phyloP scores from a whole-genome alignment of 176 grass and related monocot genomes.

The Musa beccarii region DNA sequence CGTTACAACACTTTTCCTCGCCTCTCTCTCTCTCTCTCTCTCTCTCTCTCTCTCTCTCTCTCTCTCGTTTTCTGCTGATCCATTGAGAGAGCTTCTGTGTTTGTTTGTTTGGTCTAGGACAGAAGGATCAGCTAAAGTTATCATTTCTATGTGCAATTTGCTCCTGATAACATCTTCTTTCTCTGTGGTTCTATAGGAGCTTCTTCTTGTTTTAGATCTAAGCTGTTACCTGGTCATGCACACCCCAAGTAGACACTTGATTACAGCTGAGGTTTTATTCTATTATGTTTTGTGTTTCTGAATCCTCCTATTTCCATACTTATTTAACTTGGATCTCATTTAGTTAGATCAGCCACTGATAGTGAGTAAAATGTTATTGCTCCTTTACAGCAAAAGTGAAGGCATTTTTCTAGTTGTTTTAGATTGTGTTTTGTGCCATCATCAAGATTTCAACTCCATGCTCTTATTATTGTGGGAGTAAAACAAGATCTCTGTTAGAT shows the following conservation, averaged over 20 bases:
- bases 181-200: not conserved
- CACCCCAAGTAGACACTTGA: not conserved
- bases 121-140: not conserved
- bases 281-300: not conserved
- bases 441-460: not conserved
- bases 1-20: not conserved
- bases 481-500: not conserved
- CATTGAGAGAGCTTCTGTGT: no score
- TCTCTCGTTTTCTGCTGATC: no score
- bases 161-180: not conserved
- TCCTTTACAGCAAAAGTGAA: conserved; percentile 3
- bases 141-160: not conserved
- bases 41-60: no score
- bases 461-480: not conserved
- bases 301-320: not conserved
- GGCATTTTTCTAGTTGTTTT: not conserved
- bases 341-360: not conserved
- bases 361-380: not conserved
- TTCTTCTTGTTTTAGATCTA: not conserved
- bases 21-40: no score
- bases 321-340: not conserved
- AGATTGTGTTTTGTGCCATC: not conserved
- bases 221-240: not conserved
- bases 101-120: not conserved
- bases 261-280: not conserved